Conservation (phyloP, 805 yeast species). For the Pichia ethanolica region DNA sequence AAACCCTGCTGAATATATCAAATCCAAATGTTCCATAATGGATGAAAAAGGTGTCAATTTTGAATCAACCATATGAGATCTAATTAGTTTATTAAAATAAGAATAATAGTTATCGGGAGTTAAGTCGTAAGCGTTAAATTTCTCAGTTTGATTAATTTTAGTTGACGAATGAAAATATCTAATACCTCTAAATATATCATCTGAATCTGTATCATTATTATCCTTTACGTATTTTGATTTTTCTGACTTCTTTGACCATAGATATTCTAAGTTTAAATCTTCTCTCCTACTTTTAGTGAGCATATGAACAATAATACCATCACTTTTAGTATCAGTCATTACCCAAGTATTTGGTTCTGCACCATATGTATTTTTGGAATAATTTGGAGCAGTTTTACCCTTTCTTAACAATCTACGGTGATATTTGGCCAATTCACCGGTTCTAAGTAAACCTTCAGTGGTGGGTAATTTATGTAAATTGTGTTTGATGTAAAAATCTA, state of each 20-base stretch:
- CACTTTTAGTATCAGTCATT: conserved; percentile 60
- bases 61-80: conserved; percentile 17
- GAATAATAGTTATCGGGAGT: conserved; percentile 13
- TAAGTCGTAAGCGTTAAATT: conserved; percentile 11
- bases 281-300: conserved; percentile 63
- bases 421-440: conserved; percentile 44
- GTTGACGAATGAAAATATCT: conserved; percentile 36
- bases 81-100: conserved; percentile 14
- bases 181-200: conserved; percentile 40
- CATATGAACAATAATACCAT: conserved; percentile 62
- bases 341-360: conserved; percentile 69
- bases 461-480: conserved; percentile 37
- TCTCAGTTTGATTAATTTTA: background rate
- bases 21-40: conserved; percentile 18
- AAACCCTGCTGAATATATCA: conserved; percentile 25
- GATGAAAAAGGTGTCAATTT: conserved; percentile 13
- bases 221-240: conserved; percentile 9
- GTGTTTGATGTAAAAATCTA: conserved; percentile 53
- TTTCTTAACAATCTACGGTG: conserved; percentile 46
- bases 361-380: conserved; percentile 52
- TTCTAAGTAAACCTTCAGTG: conserved; percentile 66
- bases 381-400: conserved; percentile 46
- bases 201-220: conserved; percentile 23
- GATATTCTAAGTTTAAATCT: conserved; percentile 60
- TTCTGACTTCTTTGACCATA: conserved; percentile 38